phyloP scores from a whole-genome alignment of 148 eudicot species.

The Mesembryanthemum crystallinum region DNA sequence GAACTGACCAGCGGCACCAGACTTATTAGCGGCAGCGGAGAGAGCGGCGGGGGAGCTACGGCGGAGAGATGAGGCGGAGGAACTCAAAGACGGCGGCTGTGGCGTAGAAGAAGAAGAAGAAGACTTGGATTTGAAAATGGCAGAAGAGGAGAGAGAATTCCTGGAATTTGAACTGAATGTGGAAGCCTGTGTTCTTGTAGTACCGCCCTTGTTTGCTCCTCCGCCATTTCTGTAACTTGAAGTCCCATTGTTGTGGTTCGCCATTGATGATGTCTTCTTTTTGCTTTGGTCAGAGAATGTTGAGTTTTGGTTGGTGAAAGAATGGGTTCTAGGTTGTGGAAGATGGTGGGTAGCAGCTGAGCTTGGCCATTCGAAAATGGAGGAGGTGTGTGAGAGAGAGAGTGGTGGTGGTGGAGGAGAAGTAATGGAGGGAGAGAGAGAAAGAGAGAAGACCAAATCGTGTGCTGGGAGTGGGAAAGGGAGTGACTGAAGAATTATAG shows the following conservation, averaged over 20 bases:
- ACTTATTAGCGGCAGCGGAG: conserved; percentile 33
- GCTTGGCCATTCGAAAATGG: conserved; percentile 2
- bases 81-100: conserved; percentile 13
- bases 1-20: conserved; percentile 38
- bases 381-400: background rate
- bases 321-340: background rate
- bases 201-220: too few relatives aligned
- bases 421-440: conserved; percentile 11
- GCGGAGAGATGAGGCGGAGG: conserved; percentile 42
- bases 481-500: background rate
- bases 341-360: background rate
- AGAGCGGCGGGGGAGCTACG: conserved; percentile 52
- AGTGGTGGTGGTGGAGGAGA: background rate
- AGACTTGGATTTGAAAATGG: conserved; percentile 59
- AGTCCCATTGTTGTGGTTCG: conserved; percentile 26
- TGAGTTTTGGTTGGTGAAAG: background rate
- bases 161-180: conserved; percentile 37
- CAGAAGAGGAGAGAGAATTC: conserved; percentile 40
- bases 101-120: background rate
- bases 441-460: conserved; percentile 23
- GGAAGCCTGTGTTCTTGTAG: conserved; percentile 27
- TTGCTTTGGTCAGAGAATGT: background rate
- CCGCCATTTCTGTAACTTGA: conserved; percentile 27
- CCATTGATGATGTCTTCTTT: conserved; percentile 30
- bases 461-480: conserved; percentile 6